A percentile compares a stretch with the other conserved stretches of the same genome.
phyloP scores from a whole-genome alignment of 1,284 basidiomycete species.

The Sanghuangporus sanghuang region DNA sequence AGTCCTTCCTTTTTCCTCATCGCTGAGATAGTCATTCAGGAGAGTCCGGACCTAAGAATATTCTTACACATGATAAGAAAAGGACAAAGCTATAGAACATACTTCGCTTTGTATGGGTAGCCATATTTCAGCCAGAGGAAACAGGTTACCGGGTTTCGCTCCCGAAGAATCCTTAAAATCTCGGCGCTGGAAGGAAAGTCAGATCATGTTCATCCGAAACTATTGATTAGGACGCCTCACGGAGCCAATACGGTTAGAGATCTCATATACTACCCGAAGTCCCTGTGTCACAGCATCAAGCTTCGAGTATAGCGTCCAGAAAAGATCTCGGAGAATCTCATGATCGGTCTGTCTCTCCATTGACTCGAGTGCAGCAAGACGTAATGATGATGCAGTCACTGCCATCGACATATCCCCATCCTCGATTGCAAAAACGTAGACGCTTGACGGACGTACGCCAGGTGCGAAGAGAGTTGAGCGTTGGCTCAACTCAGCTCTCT shows the following conservation, averaged over 20 bases:
- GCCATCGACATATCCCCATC: slow-evolving; percentile 22
- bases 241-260: slow-evolving; percentile 81
- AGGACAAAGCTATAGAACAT: slow-evolving; percentile 16
- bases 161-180: slow-evolving; percentile 84
- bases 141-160: slow-evolving; percentile 63
- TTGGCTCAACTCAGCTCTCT: slow-evolving; percentile 72
- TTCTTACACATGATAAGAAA: slow-evolving; percentile 11
- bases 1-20: slow-evolving; percentile 76
- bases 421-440: slow-evolving; percentile 45
- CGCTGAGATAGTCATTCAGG: slow-evolving; percentile 89
- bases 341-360: slow-evolving; percentile 73
- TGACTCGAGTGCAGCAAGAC: slow-evolving; percentile 75
- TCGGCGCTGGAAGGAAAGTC: slow-evolving; percentile 50
- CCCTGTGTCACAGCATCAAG: slow-evolving; percentile 94
- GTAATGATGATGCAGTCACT: slow-evolving; percentile 47
- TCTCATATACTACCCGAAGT: slow-evolving; percentile 87
- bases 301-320: slow-evolving; percentile 98
- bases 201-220: not conserved
- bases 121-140: slow-evolving; percentile 91
- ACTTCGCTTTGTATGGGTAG: slow-evolving; percentile 88
- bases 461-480: slow-evolving; percentile 41
- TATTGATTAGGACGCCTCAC: slow-evolving; percentile 42
- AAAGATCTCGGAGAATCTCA: slow-evolving; percentile 86
- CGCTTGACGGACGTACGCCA: slow-evolving; percentile 29
- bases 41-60: slow-evolving; percentile 68